Evolutionary conservation across 2,329 filamentous ascomycete genomes (phyloP).

Genomic region (Hymenoscyphus repandus): DNA sequence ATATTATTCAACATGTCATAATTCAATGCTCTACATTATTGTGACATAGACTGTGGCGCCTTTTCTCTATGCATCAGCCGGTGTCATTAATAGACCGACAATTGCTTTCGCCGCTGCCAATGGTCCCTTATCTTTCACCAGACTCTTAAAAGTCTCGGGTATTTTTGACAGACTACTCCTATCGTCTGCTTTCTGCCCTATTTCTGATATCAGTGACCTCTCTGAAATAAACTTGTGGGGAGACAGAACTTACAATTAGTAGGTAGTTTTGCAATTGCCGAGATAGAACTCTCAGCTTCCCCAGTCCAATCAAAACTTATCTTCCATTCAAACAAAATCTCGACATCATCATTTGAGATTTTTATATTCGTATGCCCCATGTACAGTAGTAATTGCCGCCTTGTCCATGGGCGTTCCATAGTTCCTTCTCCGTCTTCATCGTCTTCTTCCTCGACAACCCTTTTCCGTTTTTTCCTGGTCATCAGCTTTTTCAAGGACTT

Average conservation of each 20-base stretch:
- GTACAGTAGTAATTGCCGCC: slow-evolving; percentile 46
- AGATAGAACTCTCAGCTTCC: slow-evolving; percentile 57
- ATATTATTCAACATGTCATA: too few species aligned
- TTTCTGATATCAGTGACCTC: slow-evolving; percentile 25
- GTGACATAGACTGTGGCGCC: neutral
- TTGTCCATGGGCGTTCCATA: slow-evolving; percentile 28
- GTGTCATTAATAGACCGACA: slow-evolving; percentile 47
- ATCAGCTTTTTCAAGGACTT: slow-evolving; percentile 12
- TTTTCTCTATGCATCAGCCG: neutral
- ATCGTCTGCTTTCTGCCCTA: slow-evolving; percentile 57
- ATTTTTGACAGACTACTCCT: slow-evolving; percentile 52
- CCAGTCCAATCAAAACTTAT: slow-evolving; percentile 69
- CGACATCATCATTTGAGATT: slow-evolving; percentile 25
- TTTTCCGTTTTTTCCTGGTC: slow-evolving; percentile 18
- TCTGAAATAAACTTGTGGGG: neutral
- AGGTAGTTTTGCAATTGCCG: slow-evolving; percentile 51
- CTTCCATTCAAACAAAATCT: slow-evolving; percentile 51
- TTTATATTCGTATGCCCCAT: slow-evolving; percentile 46
- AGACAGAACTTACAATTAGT: slow-evolving; percentile 52
- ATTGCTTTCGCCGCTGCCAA: slow-evolving; percentile 55
- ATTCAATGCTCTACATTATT: neutral
- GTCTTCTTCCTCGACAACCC: slow-evolving; percentile 23
- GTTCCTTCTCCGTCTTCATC: slow-evolving; percentile 24
- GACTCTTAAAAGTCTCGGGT: slow-evolving; percentile 53
- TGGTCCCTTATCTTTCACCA: slow-evolving; percentile 51